Percentiles rank a stretch among this genome's conserved stretches.
Conservation (phyloP, 2,329 filamentous ascomycete genomes). For the Plectosphaerella plurivora region DNA sequence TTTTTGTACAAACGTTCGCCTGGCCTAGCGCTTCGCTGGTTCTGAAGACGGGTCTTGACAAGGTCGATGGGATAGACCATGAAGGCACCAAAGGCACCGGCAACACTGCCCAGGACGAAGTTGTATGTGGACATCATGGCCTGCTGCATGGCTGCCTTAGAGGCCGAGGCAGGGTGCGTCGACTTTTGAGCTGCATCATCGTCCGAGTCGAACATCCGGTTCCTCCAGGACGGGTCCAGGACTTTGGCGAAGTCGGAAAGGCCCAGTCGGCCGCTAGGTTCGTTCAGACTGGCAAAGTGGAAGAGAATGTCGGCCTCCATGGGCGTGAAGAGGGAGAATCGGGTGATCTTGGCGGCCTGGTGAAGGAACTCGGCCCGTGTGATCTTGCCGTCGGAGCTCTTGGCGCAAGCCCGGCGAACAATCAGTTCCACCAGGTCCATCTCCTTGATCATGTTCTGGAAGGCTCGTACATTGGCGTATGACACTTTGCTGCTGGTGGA, state of each 20-base stretch:
- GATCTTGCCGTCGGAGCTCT: slow-evolving; percentile 87
- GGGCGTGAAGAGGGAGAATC: slow-evolving; percentile 93
- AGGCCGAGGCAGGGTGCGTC: slow-evolving; percentile 46
- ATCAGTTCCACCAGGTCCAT: slow-evolving; percentile 97
- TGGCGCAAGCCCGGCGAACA: slow-evolving; percentile 77
- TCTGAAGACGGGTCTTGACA: slow-evolving; percentile 98
- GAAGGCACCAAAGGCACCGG: slow-evolving; percentile 95
- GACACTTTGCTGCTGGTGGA: slow-evolving; percentile 88
- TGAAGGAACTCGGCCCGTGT: slow-evolving; percentile 91
- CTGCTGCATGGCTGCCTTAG: slow-evolving; percentile 50
- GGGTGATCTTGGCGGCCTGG: slow-evolving; percentile 83
- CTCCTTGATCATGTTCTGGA: slow-evolving; percentile 96
- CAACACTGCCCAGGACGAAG: slow-evolving; percentile 83
- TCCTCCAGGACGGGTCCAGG: slow-evolving; percentile 87
- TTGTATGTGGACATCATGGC: slow-evolving; percentile 79
- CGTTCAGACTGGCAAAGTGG: slow-evolving; percentile 92
- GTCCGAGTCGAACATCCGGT: slow-evolving; percentile 47
- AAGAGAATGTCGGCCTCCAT: slow-evolving; percentile 99
- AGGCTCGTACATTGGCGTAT: slow-evolving; percentile 94
- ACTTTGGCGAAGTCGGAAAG: slow-evolving; percentile 90
- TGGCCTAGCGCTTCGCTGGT: slow-evolving; percentile 78
- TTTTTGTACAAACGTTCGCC: slow-evolving; percentile 94
- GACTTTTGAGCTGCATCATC: slow-evolving; percentile 30
- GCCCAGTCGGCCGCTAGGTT: slow-evolving; percentile 79
- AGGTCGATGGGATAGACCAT: slow-evolving; percentile 99